phyloP scores from a whole-genome alignment of 75 land plant genomes.

The Ceratopteris richardii region DNA sequence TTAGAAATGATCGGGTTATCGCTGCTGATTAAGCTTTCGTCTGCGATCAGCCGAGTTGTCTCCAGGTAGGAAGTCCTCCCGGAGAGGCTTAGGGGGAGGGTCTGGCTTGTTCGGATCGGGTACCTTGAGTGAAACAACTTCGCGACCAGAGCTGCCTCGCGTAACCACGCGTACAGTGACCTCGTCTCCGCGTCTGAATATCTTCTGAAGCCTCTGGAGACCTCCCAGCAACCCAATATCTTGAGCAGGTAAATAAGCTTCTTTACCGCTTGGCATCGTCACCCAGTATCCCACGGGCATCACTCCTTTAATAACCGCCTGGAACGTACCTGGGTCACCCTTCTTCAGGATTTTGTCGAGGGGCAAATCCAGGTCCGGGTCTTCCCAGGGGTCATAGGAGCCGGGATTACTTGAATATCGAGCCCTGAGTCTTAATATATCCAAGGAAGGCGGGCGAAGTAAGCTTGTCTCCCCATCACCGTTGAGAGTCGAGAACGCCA shows the following conservation, averaged over 20 bases:
- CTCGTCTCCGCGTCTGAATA: not conserved
- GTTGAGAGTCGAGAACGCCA: too few relatives aligned
- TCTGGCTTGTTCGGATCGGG: conserved; percentile 4
- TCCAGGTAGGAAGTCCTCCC: too few relatives aligned
- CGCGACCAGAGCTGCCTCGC: not conserved
- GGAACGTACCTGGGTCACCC: not conserved
- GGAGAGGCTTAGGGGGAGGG: too few relatives aligned
- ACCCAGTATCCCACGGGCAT: conserved; percentile 4
- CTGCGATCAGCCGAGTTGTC: too few relatives aligned
- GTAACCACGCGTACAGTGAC: conserved; percentile 1
- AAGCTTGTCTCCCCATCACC: too few relatives aligned
- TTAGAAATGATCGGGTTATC: too few relatives aligned
- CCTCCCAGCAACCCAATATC: conserved; percentile 2
- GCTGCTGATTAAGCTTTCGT: too few relatives aligned
- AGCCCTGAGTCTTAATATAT: too few relatives aligned
- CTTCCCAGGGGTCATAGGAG: not conserved
- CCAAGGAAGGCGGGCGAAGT: too few relatives aligned
- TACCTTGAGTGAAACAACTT: not conserved
- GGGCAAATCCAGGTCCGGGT: not conserved
- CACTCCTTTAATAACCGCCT: not conserved
- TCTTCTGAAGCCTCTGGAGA: conserved; percentile 1
- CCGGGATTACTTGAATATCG: too few relatives aligned
- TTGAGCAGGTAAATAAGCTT: not conserved
- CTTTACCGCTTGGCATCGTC: conserved; percentile 3
- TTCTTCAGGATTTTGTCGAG: not conserved